Conservation (phyloP, 2,329 filamentous ascomycete species). For the Kalmusia sp. region DNA sequence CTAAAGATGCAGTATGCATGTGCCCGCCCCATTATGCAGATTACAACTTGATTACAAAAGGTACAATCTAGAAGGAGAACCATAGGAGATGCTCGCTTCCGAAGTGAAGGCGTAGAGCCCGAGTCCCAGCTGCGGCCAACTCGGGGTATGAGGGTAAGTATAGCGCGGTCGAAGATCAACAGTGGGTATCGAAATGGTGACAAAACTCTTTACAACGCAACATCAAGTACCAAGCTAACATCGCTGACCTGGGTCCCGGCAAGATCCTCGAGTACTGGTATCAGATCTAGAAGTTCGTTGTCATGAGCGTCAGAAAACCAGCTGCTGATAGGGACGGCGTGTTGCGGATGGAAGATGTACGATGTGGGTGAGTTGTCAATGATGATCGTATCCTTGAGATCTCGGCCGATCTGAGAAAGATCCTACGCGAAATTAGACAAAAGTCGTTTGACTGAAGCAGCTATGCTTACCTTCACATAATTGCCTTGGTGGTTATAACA, state of each 20-base stretch:
- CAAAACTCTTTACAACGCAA: slow-evolving; percentile 63
- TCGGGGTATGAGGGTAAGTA: slow-evolving; percentile 7
- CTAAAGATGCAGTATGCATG: slow-evolving; percentile 13
- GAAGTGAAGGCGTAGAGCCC: slow-evolving; percentile 26
- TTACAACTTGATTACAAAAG: slow-evolving; percentile 49
- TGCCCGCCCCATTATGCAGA: slow-evolving; percentile 39
- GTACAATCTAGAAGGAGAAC: slow-evolving; percentile 36
- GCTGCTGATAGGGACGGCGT: slow-evolving; percentile 98
- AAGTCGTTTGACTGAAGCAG: slow-evolving; percentile 3
- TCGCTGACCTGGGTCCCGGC: slow-evolving; percentile 88
- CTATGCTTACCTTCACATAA: slow-evolving; percentile 77
- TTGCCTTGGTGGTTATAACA: slow-evolving; percentile 99
- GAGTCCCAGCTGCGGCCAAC: background rate
- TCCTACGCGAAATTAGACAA: slow-evolving; percentile 60
- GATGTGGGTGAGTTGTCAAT: slow-evolving; percentile 99
- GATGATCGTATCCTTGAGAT: slow-evolving; percentile 97
- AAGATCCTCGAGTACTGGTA: slow-evolving; percentile 97
- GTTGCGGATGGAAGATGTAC: slow-evolving; percentile 99
- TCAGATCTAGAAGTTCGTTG: slow-evolving; percentile 96
- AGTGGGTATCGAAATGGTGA: slow-evolving; percentile 4
- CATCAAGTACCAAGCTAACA: slow-evolving; percentile 96
- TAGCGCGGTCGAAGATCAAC: slow-evolving; percentile 13
- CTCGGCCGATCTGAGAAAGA: slow-evolving; percentile 92
- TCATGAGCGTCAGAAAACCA: slow-evolving; percentile 99
- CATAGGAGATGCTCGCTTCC: slow-evolving; percentile 15